These are phyloP conservation scores for Fusarium oligoseptatum DNA, from an alignment of 2,329 filamentous ascomycete species.

Conservation along the genomic window DNA sequence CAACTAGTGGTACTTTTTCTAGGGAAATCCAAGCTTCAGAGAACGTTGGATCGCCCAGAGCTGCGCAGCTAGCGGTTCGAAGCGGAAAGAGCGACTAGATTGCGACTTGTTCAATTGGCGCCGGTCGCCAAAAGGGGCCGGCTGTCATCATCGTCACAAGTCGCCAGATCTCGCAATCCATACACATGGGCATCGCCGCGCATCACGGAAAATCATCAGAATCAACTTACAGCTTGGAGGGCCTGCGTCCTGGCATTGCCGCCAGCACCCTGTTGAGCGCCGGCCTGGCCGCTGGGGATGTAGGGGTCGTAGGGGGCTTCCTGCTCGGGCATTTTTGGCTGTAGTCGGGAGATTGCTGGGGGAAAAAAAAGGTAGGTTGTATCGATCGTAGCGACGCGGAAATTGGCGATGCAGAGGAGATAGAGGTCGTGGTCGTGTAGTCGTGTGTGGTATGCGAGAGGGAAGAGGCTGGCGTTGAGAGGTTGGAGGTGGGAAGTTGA, in stretches of 20 bases:
- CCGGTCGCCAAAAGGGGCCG: conserved; percentile 8
- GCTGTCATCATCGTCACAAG: conserved; percentile 27
- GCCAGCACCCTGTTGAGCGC: conserved; percentile 56
- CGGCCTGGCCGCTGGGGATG: conserved; percentile 78
- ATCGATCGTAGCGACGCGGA: conserved; percentile 33
- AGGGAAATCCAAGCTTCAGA: not conserved
- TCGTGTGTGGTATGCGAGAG: conserved; percentile 39
- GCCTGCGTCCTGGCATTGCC: conserved; percentile 70
- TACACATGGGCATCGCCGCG: conserved; percentile 27
- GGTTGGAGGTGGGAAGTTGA: conserved; percentile 47
- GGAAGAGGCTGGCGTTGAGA: conserved; percentile 42
- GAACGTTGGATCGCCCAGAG: not conserved
- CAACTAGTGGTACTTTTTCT: not conserved
- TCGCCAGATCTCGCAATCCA: conserved; percentile 35
- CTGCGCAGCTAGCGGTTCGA: not conserved
- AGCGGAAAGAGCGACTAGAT: not conserved
- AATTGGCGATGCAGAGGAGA: conserved; percentile 18
- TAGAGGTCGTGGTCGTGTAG: conserved; percentile 25
- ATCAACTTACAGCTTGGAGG: conserved; percentile 82
- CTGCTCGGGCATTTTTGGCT: conserved; percentile 64
- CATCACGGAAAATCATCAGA: conserved; percentile 28
- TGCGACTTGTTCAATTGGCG: conserved; percentile 10
- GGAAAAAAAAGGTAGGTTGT: conserved; percentile 24
- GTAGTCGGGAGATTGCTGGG: conserved; percentile 10
- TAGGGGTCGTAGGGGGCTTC: conserved; percentile 87